A percentile compares a stretch with the other conserved stretches of the same genome.
Evolutionary conservation across 2,329 filamentous ascomycete species (phyloP).

Genomic region (Exophiala oligosperma): DNA sequence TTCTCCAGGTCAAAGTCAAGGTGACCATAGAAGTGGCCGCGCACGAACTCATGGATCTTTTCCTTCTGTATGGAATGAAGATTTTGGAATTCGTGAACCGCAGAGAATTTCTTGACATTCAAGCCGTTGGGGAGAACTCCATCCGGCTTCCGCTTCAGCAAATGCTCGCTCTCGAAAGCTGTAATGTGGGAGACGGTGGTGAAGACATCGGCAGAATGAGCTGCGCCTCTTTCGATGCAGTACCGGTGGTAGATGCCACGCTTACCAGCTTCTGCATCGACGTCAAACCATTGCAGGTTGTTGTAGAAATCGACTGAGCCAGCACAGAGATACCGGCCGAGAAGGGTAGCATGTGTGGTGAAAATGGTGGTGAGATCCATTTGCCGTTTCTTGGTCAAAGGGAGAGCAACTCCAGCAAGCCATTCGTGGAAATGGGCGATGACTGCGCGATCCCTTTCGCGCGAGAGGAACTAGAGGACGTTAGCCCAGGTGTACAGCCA

Average conservation of each 20-base stretch:
- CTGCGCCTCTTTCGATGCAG: slow-evolving; percentile 92
- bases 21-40: slow-evolving; percentile 97
- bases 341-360: slow-evolving; percentile 93
- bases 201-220: slow-evolving; percentile 93
- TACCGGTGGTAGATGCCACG: slow-evolving; percentile 98
- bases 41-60: slow-evolving; percentile 97
- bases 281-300: slow-evolving; percentile 94
- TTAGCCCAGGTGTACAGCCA: slow-evolving; percentile 6
- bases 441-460: slow-evolving; percentile 87
- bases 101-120: slow-evolving; percentile 98
- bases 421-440: slow-evolving; percentile 99
- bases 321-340: slow-evolving; percentile 94
- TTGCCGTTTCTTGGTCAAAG: slow-evolving; percentile 86
- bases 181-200: slow-evolving; percentile 99
- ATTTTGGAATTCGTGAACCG: slow-evolving; percentile 98
- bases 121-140: slow-evolving; percentile 94
- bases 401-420: slow-evolving; percentile 90
- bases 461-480: slow-evolving; percentile 74
- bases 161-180: slow-evolving; percentile 94
- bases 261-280: slow-evolving; percentile 94
- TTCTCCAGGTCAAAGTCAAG: slow-evolving; percentile 97
- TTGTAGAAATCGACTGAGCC: slow-evolving; percentile 99
- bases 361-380: slow-evolving; percentile 98
- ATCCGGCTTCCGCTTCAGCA: slow-evolving; percentile 96
- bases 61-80: slow-evolving; percentile 94